Evolutionary conservation across 768 basidiomycete genomes (phyloP).

Genomic region (Kwoniella sp.): DNA sequence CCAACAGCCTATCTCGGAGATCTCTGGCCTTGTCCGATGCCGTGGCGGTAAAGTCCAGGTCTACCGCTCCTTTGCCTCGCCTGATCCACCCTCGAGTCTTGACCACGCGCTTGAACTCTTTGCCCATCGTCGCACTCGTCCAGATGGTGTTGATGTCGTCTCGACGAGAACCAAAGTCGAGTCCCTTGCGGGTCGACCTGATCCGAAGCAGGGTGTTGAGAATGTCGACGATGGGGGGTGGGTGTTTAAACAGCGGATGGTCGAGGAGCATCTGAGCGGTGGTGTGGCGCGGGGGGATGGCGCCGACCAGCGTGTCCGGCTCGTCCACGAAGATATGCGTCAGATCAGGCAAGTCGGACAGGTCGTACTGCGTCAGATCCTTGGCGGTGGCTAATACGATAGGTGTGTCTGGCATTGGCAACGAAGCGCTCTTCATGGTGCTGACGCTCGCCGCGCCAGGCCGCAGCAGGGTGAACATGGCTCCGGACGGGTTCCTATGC

Average conservation of each 20-base stretch:
- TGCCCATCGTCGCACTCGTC: constrained; percentile 13
- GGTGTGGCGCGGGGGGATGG: constrained; percentile 8
- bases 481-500: neutral
- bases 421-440: neutral
- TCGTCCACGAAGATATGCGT: constrained; percentile 15
- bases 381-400: constrained; percentile 14
- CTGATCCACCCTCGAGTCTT: constrained; percentile 15
- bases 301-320: constrained; percentile 10
- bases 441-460: neutral
- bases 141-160: constrained; percentile 15
- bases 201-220: constrained; percentile 12
- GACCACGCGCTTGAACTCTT: constrained; percentile 7
- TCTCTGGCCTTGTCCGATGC: constrained; percentile 4
- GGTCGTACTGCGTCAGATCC: neutral
- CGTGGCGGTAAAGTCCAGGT: constrained; percentile 13
- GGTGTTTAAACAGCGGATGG: constrained; percentile 12
- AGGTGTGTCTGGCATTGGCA: constrained; percentile 5
- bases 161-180: constrained; percentile 3
- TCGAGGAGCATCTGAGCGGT: neutral
- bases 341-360: neutral
- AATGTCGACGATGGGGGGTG: constrained; percentile 9
- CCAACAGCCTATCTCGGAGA: constrained; percentile 1
- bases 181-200: neutral
- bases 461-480: constrained; percentile 3
- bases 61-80: constrained; percentile 1